These are phyloP conservation scores for Citrus hindsii DNA, from an alignment of 345 rosid species.

Conservation along the genomic window DNA sequence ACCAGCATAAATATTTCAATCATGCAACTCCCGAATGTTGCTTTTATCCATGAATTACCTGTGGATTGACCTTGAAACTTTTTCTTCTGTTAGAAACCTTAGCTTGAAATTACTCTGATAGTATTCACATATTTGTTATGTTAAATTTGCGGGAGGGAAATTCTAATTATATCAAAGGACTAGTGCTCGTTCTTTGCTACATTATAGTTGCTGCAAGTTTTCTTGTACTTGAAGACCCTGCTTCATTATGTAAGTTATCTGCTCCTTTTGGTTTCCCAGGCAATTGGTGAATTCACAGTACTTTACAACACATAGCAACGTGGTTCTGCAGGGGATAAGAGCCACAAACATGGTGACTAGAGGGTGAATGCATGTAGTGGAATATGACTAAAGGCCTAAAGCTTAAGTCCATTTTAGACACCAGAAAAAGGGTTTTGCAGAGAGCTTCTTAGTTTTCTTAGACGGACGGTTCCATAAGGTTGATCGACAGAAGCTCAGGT, in stretches of 20 bases:
- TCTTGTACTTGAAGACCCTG: conserved; percentile 62
- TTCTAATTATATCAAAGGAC: conserved; percentile 72
- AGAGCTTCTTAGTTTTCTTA: not conserved
- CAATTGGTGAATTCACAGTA: not conserved
- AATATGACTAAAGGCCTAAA: not conserved
- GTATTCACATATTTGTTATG: not conserved
- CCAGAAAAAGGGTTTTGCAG: not conserved
- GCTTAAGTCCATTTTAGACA: not conserved
- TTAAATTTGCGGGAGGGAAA: conserved; percentile 55
- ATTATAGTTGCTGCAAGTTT: conserved; percentile 71
- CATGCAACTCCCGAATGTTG: not conserved
- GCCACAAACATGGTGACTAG: not conserved
- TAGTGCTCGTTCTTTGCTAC: conserved; percentile 72
- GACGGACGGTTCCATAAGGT: not conserved
- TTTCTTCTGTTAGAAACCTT: not conserved
- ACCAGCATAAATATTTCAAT: not conserved
- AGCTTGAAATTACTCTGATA: not conserved
- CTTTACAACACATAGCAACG: not conserved
- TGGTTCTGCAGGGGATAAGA: conserved; percentile 21
- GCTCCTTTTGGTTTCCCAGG: not conserved
- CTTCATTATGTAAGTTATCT: conserved; percentile 22
- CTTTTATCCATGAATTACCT: not conserved
- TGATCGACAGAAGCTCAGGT: not conserved
- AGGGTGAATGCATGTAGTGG: not conserved
- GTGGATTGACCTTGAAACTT: not conserved